A percentile compares a stretch with the other conserved stretches of the same genome.
Evolutionary conservation across 139 green algal species (phyloP).

Genomic region (Spirogloea muscicola): DNA sequence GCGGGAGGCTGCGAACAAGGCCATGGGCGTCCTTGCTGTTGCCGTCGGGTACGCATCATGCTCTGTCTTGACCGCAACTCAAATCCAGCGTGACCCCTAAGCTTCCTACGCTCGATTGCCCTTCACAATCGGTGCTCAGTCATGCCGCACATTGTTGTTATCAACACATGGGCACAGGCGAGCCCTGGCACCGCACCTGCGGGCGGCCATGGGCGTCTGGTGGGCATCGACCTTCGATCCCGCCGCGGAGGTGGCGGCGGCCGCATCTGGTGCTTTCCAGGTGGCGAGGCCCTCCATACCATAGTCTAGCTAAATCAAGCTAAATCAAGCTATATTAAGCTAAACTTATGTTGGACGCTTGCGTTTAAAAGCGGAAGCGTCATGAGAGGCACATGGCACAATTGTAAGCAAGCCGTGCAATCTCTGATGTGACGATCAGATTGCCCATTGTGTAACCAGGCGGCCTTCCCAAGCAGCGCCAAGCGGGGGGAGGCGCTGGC

Average conservation of each 20-base stretch:
- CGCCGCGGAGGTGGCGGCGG: constrained; percentile 58
- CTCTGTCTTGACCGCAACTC: neutral
- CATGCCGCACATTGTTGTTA: neutral
- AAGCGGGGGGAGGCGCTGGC: constrained; percentile 59
- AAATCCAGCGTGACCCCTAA: neutral
- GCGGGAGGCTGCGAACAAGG: constrained; percentile 52
- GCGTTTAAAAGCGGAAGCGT: no score
- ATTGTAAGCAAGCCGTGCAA: no score
- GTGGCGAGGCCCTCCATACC: no score
- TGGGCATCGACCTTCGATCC: constrained; percentile 67
- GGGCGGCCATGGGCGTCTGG: constrained; percentile 61
- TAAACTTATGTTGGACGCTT: no score
- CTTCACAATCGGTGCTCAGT: neutral
- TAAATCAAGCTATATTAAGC: no score
- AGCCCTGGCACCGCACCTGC: constrained; percentile 57
- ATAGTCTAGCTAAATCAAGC: no score
- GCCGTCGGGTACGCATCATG: no score
- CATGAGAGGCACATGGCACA: no score
- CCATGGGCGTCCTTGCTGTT: constrained; percentile 52
- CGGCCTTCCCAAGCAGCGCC: constrained; percentile 59
- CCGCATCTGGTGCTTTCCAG: constrained; percentile 54
- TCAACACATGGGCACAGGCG: no score
- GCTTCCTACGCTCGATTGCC: neutral
- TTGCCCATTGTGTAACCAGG: no score
- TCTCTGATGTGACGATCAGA: no score